A percentile compares a stretch with the other conserved stretches of the same genome.
Evolutionary conservation across 2,329 filamentous ascomycete species (phyloP).

Genomic region (Colletotrichum sp.): DNA sequence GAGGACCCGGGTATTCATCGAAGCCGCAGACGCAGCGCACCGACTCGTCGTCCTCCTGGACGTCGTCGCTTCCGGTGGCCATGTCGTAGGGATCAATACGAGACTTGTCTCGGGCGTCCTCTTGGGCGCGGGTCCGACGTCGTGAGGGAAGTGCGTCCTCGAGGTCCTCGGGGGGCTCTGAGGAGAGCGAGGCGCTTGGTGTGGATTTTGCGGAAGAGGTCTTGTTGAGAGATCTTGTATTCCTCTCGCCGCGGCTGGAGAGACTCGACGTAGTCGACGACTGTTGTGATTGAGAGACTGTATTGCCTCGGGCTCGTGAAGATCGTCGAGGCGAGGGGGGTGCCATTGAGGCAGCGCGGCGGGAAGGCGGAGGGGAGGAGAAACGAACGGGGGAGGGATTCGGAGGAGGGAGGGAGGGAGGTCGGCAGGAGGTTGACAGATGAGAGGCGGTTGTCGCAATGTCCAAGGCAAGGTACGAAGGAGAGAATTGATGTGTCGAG

Average conservation of each 20-base stretch:
- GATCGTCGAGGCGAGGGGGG: conserved; percentile 81
- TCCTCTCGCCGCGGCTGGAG: conserved; percentile 77
- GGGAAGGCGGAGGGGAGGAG: conserved; percentile 5
- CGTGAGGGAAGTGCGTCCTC: conserved; percentile 75
- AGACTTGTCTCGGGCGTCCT: conserved; percentile 60
- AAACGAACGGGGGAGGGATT: conserved; percentile 23
- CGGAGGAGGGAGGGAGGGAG: conserved; percentile 34
- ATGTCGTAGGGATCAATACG: conserved; percentile 53
- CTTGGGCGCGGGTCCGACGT: conserved; percentile 78
- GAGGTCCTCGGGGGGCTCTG: conserved; percentile 69
- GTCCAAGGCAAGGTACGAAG: conserved; percentile 25
- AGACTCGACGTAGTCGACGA: conserved; percentile 81
- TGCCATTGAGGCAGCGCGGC: conserved; percentile 55
- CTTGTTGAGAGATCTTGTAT: conserved; percentile 75
- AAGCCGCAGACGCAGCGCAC: conserved; percentile 95
- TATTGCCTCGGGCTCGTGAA: conserved; percentile 83
- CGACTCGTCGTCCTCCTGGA: conserved; percentile 88
- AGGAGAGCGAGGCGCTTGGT: conserved; percentile 75
- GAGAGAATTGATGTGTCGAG: conserved; percentile 32
- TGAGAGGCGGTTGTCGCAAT: conserved; percentile 34
- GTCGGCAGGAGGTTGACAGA: conserved; percentile 32
- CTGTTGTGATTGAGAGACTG: conserved; percentile 77
- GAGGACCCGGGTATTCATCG: conserved; percentile 91
- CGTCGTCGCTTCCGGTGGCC: conserved; percentile 70
- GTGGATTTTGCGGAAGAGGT: conserved; percentile 78